These are phyloP conservation scores for Taphrina sp. DNA, from an alignment of 1,139 yeast species.

Conservation along the genomic window DNA sequence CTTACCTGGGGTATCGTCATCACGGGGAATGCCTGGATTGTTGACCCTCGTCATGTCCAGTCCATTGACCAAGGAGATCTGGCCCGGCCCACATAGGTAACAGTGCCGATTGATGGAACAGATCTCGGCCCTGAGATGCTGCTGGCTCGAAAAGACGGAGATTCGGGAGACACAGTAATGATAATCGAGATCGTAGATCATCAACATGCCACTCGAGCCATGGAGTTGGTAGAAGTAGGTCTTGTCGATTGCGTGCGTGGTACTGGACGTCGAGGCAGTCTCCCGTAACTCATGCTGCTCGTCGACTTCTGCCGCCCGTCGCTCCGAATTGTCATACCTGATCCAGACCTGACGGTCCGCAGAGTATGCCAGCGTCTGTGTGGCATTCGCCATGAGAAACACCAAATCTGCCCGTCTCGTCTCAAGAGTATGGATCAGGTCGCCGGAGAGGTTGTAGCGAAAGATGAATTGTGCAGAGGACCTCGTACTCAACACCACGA, in stretches of 20 bases:
- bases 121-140: background rate
- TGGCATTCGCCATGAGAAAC: slow-evolving; percentile 11
- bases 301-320: background rate
- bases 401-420: slow-evolving; percentile 4
- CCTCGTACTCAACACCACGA: background rate
- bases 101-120: slow-evolving; percentile 13
- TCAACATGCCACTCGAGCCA: slow-evolving; percentile 2
- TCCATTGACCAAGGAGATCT: slow-evolving; percentile 1
- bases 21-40: slow-evolving; percentile 3
- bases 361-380: slow-evolving; percentile 2
- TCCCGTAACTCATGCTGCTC: background rate
- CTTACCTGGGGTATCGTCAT: slow-evolving; percentile 12
- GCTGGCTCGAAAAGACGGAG: slow-evolving; percentile 1
- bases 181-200: slow-evolving; percentile 10
- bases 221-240: slow-evolving; percentile 9
- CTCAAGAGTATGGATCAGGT: slow-evolving; percentile 2
- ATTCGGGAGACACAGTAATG: slow-evolving; percentile 7
- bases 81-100: slow-evolving; percentile 10
- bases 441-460: background rate
- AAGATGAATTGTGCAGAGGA: background rate
- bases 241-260: slow-evolving; percentile 8
- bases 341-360: background rate
- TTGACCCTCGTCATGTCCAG: slow-evolving; percentile 11
- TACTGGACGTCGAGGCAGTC: background rate
- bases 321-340: background rate